Evolutionary conservation across 345 rosid genomes (phyloP).

Genomic region (Combretum micranthum): DNA sequence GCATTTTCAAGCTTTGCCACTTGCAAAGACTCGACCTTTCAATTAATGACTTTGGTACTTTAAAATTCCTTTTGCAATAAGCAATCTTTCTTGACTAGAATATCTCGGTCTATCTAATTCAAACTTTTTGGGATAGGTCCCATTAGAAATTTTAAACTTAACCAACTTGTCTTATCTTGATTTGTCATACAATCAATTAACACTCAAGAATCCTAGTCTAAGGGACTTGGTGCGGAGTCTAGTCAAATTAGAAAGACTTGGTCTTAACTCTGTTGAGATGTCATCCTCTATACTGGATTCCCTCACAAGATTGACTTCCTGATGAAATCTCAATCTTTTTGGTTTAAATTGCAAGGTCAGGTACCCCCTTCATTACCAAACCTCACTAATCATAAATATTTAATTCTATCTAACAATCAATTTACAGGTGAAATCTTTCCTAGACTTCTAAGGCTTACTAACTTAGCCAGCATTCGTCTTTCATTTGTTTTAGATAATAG

Average conservation of each 20-base stretch:
- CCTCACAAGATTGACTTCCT: not conserved
- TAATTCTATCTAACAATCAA: too few species aligned
- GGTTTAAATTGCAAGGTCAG: not conserved
- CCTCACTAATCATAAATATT: too few species aligned
- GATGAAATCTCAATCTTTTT: not conserved
- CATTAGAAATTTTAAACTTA: constrained; percentile 1
- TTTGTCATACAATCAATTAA: not conserved
- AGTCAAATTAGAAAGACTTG: not conserved
- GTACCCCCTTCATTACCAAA: too few species aligned
- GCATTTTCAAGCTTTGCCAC: constrained; percentile 15
- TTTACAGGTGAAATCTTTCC: too few species aligned
- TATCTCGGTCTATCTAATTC: too few species aligned
- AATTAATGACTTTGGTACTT: constrained; percentile 9
- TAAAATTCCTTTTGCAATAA: constrained; percentile 7
- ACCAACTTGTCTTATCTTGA: constrained; percentile 3
- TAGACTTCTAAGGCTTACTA: too few species aligned
- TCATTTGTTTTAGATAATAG: too few species aligned
- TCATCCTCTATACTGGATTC: too few species aligned
- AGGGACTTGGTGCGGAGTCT: too few species aligned
- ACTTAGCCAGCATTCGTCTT: too few species aligned
- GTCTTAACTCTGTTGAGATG: not conserved
- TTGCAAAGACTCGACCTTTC: constrained; percentile 14
- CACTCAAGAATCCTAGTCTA: not conserved
- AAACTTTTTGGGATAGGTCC: too few species aligned
- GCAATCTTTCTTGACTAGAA: constrained; percentile 1